Evolutionary conservation across 2,329 filamentous ascomycete genomes (phyloP).

Genomic region (Fusarium penzigii): DNA sequence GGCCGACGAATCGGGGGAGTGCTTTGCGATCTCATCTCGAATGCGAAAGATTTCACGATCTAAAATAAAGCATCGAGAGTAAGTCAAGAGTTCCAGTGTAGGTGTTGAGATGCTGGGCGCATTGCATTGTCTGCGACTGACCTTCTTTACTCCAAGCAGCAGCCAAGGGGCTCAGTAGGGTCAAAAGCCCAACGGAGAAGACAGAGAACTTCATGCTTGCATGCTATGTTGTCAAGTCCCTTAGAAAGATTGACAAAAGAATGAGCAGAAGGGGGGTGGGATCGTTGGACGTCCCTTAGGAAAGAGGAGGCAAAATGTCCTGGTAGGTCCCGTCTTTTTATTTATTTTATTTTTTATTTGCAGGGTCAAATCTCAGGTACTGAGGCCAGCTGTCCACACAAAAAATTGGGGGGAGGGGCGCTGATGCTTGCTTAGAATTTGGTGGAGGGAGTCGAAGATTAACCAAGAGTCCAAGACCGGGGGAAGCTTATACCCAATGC

Average conservation of each 20-base stretch:
- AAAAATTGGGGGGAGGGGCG: not conserved
- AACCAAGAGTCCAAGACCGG: not conserved
- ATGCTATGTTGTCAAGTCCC: constrained; percentile 26
- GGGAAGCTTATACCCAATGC: not conserved
- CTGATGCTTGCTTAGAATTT: not conserved
- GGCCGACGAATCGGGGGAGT: constrained; percentile 73
- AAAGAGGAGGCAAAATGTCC: no score
- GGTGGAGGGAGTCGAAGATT: not conserved
- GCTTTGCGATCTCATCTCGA: constrained; percentile 79
- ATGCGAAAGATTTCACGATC: constrained; percentile 98
- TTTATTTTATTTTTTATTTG: no score
- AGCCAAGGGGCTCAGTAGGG: constrained; percentile 65
- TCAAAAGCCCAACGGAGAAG: constrained; percentile 68
- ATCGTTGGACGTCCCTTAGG: no score
- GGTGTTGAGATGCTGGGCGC: not conserved
- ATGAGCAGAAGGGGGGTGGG: no score
- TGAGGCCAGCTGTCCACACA: not conserved
- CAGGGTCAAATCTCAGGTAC: not conserved
- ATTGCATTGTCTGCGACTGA: constrained; percentile 37
- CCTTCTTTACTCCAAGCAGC: constrained; percentile 88
- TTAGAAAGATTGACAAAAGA: not conserved
- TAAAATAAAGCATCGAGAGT: constrained; percentile 36
- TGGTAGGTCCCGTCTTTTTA: no score
- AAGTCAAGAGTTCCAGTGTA: not conserved
- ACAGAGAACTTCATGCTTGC: constrained; percentile 71